Conservation (phyloP, 2,329 filamentous ascomycete genomes). For the Aspergillus quadrilineatus region DNA sequence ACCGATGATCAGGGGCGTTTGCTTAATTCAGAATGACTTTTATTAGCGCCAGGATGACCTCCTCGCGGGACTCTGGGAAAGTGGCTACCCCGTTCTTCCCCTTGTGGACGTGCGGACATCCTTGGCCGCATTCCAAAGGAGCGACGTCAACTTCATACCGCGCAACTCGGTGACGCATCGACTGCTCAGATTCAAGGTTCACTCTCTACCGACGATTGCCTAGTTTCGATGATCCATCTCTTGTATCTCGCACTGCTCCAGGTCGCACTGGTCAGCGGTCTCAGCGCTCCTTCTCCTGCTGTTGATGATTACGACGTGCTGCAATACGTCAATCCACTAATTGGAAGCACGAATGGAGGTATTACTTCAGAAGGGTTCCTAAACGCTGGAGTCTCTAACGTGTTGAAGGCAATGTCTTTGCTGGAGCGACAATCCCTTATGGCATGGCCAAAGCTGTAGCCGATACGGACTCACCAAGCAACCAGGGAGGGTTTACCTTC, state of each 20-base stretch:
- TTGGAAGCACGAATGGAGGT: conserved; percentile 54
- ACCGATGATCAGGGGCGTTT: conserved; percentile 9
- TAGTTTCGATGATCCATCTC: conserved; percentile 8
- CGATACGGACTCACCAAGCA: conserved; percentile 50
- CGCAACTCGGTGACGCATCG: background rate
- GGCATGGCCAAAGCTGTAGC: conserved; percentile 59
- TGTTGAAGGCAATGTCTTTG: conserved; percentile 54
- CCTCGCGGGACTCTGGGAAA: background rate
- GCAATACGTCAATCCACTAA: conserved; percentile 52
- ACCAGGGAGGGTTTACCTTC: conserved; percentile 57
- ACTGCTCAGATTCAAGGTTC: background rate
- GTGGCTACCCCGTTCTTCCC: background rate
- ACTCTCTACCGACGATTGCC: background rate
- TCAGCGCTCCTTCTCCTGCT: conserved; percentile 10
- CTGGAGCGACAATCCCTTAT: conserved; percentile 56
- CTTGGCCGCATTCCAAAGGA: conserved; percentile 4
- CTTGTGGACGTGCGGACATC: background rate
- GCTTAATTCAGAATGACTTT: conserved; percentile 1
- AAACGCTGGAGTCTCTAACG: background rate
- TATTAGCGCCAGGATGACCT: background rate
- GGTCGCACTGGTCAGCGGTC: conserved; percentile 11
- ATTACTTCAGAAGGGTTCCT: background rate
- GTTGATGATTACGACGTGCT: conserved; percentile 41
- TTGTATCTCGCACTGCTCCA: conserved; percentile 6
- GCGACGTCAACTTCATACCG: background rate